These are phyloP conservation scores for Pholiota microspora DNA, from an alignment of 768 basidiomycete species.

Conservation along the genomic window DNA sequence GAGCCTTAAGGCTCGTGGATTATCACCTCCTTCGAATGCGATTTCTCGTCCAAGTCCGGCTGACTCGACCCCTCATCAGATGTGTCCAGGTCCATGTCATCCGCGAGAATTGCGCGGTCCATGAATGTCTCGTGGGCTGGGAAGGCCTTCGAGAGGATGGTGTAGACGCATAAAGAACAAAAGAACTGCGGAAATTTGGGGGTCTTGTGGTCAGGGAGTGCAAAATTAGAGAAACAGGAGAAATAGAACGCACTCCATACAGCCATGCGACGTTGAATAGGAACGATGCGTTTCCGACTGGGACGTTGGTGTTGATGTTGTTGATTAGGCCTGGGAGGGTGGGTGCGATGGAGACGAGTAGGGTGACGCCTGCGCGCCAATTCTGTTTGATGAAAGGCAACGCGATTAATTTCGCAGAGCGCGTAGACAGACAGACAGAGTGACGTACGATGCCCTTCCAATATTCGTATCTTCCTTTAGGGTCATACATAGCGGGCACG, in stretches of 20 bases:
- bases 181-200: constrained; percentile 40
- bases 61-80: constrained; percentile 10
- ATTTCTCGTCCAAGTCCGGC: background rate
- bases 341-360: constrained; percentile 67
- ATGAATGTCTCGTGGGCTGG: constrained; percentile 43
- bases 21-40: background rate
- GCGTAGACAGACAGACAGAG: no score
- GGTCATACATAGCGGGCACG: constrained; percentile 83
- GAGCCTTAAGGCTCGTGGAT: background rate
- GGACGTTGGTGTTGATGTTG: constrained; percentile 64
- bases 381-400: constrained; percentile 54
- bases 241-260: constrained; percentile 56
- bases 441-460: constrained; percentile 65
- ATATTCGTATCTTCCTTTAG: constrained; percentile 78
- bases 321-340: constrained; percentile 76
- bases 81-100: constrained; percentile 17
- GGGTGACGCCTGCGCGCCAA: constrained; percentile 73
- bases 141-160: constrained; percentile 34
- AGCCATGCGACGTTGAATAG: constrained; percentile 77
- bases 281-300: constrained; percentile 53
- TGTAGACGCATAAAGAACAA: constrained; percentile 32
- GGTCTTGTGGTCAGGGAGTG: background rate
- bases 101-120: constrained; percentile 30
- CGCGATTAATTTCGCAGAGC: no score
- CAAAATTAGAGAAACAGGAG: background rate